phyloP scores from a whole-genome alignment of 1,139 yeast genomes.

The Geotrichum histeridarum region DNA sequence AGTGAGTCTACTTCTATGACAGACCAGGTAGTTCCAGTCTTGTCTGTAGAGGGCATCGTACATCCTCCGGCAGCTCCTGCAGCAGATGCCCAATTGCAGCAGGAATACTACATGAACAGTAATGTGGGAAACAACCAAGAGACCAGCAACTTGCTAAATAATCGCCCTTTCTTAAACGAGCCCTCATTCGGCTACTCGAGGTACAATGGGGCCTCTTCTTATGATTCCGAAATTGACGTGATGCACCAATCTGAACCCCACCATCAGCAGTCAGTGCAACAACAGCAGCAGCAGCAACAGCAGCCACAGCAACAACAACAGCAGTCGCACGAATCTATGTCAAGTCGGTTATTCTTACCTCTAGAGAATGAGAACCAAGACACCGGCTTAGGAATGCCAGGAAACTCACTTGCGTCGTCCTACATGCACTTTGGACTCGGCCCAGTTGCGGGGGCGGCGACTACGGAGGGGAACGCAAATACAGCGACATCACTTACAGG shows the following conservation, averaged over 20 bases:
- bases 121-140: neutral
- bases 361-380: neutral
- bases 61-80: neutral
- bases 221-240: neutral
- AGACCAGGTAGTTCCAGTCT: conserved; percentile 12
- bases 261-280: conserved; percentile 9
- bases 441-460: conserved; percentile 13
- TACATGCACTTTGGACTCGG: conserved; percentile 17
- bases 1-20: conserved; percentile 6
- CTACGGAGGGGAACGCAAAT: neutral
- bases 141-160: neutral
- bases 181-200: conserved; percentile 6
- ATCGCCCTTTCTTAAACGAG: neutral
- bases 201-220: neutral
- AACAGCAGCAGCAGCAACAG: conserved; percentile 13
- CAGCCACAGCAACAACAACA: conserved; percentile 12
- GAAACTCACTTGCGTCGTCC: conserved; percentile 2
- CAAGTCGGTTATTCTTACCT: neutral
- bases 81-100: neutral
- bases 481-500: conserved; percentile 14
- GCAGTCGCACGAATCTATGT: neutral
- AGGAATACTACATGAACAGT: neutral
- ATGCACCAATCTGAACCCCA: conserved; percentile 8
- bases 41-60: conserved; percentile 10
- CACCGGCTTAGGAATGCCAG: neutral